Percentiles rank a stretch among this genome's conserved stretches.
phyloP scores from a whole-genome alignment of 192 early-diverging fungal genomes.

The Chytriomyces sp. region DNA sequence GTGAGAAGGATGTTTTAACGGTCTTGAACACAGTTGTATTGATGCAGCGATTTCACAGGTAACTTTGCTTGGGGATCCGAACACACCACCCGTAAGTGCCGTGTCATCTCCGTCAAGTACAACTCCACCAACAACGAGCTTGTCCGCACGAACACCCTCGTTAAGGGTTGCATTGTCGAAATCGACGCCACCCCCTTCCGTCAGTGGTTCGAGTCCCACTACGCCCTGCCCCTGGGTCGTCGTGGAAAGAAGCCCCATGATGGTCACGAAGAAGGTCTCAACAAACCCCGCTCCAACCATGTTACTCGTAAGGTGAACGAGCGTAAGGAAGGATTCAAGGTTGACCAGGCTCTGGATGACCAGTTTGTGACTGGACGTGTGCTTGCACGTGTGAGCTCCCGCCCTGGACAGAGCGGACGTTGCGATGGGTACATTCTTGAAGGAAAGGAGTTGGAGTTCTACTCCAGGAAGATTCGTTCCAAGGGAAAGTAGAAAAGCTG shows the following conservation, averaged over 20 bases:
- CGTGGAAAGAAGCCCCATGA: constrained; percentile 68
- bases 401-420: constrained; percentile 97
- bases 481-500: constrained; percentile 25
- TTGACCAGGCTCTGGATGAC: constrained; percentile 87
- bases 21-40: constrained; percentile 16
- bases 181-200: constrained; percentile 99
- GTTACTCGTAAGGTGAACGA: constrained; percentile 84
- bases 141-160: constrained; percentile 99
- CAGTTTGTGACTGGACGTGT: constrained; percentile 95
- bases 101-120: constrained; percentile 95
- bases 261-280: constrained; percentile 59
- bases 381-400: constrained; percentile 88
- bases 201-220: constrained; percentile 99
- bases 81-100: constrained; percentile 92
- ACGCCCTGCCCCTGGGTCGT: constrained; percentile 86
- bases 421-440: constrained; percentile 98
- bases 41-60: constrained; percentile 55
- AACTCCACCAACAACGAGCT: constrained; percentile 99
- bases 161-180: constrained; percentile 95
- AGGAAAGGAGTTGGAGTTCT: constrained; percentile 99
- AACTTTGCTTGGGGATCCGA: constrained; percentile 99
- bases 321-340: constrained; percentile 81
- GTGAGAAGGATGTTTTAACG: constrained; percentile 52
- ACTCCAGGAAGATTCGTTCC: constrained; percentile 75
- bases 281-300: constrained; percentile 89